phyloP scores from a whole-genome alignment of 805 yeast genomes.

The Teunomyces pallodes region DNA sequence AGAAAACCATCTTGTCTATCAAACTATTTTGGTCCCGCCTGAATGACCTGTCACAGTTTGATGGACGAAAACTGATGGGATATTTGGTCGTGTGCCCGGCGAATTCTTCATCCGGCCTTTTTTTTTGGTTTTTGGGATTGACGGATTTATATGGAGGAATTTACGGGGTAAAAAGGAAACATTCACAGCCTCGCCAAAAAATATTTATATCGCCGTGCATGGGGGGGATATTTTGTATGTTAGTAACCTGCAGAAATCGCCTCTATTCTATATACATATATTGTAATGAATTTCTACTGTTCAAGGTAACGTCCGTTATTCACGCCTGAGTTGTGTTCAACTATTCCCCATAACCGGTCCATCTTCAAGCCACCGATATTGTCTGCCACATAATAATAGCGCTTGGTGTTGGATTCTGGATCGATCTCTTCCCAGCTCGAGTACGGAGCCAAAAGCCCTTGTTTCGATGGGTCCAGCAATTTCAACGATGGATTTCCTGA shows the following conservation, averaged over 20 bases:
- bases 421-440: constrained; percentile 41
- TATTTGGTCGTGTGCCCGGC: background rate
- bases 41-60: background rate
- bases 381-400: constrained; percentile 59
- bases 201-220: background rate
- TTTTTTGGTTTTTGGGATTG: background rate
- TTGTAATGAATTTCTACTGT: background rate
- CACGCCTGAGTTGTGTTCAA: constrained; percentile 63
- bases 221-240: background rate
- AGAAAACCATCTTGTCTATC: constrained; percentile 1
- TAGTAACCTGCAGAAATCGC: background rate
- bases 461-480: constrained; percentile 6
- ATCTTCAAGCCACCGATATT: constrained; percentile 77
- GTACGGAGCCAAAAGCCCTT: constrained; percentile 22
- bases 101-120: no score
- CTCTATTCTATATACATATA: background rate
- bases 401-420: constrained; percentile 28
- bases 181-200: no score
- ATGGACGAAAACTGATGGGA: background rate
- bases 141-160: background rate
- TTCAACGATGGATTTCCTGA: constrained; percentile 29
- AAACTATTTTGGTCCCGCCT: background rate
- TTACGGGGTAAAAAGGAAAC: background rate
- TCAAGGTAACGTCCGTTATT: constrained; percentile 57
- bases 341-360: constrained; percentile 85